Percentiles rank a stretch among this genome's conserved stretches.
Conservation (phyloP, 1,284 basidiomycete genomes). For the Pholiota adiposa region DNA sequence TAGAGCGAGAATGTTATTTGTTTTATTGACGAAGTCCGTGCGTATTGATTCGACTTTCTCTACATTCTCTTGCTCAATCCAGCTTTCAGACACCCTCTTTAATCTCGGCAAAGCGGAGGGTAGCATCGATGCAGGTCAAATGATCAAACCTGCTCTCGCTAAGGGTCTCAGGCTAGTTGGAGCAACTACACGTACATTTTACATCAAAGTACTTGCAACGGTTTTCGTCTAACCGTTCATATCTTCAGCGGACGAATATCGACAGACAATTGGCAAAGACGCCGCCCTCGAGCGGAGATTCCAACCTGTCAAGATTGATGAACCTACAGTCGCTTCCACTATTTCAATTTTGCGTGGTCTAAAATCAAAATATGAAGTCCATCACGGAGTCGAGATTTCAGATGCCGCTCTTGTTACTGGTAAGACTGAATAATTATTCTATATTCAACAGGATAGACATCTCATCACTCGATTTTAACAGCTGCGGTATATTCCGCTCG, state of each 20-base stretch:
- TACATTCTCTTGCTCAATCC: neutral
- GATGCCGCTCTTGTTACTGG: conserved; percentile 87
- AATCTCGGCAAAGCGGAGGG: conserved; percentile 92
- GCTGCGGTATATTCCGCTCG: conserved; percentile 84
- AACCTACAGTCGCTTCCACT: conserved; percentile 85
- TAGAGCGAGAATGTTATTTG: conserved; percentile 78
- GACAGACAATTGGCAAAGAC: conserved; percentile 92
- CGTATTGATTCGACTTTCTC: conserved; percentile 33
- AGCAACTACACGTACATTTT: conserved; percentile 77
- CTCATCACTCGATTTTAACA: neutral
- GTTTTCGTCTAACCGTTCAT: conserved; percentile 1
- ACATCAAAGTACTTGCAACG: neutral
- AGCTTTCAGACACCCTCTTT: conserved; percentile 67
- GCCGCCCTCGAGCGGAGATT: conserved; percentile 90
- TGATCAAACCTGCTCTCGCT: conserved; percentile 89
- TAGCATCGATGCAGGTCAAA: conserved; percentile 89
- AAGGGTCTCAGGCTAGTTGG: conserved; percentile 87
- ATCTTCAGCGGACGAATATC: conserved; percentile 81
- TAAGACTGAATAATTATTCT: conserved; percentile 28
- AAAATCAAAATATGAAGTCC: conserved; percentile 85
- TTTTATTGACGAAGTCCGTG: conserved; percentile 93
- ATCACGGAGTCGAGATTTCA: conserved; percentile 91
- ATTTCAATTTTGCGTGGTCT: conserved; percentile 90
- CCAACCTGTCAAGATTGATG: conserved; percentile 86
- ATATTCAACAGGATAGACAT: neutral